Evolutionary conservation across 495 filamentous ascomycete species (phyloP), one percentile per base, ranked within the genome.

Genomic region (Daldinia childiae): DNA sequence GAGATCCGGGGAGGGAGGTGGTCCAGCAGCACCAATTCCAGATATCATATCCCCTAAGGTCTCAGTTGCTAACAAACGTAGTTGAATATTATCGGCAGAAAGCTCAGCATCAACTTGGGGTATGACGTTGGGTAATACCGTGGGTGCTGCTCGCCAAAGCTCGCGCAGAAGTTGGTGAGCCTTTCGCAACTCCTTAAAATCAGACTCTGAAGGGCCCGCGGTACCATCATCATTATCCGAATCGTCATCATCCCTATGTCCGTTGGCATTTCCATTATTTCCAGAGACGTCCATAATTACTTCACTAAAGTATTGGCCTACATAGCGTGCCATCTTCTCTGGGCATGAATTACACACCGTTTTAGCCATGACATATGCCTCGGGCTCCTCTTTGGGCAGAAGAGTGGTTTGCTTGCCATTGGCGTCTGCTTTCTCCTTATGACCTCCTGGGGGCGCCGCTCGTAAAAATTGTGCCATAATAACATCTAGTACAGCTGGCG

Each of bases 251-350:
- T 81, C 84, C 52, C 62, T 78, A 74, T 83, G 80, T 36, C 82
- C 82, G 84, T 90, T 80, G 6, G 79, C 70, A 43, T 82, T 81
- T 1, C 82, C 81, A 15, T 75, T 79, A 41, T 81, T 83, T 2
- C 88, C 85, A 0, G 95, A 93, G 12, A 92, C 90, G 72, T 97
- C 92, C 51, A 97, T 88, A 60, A 99, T 95, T 24, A 98, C 93
- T 64, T 97, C 93, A 78, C 94, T 95, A 80, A 99, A 99, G 76
- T 98, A 99, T 75, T 96, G 94, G 69, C 93, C 94, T 61, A 98
- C 90, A 72, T 93, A 91, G 55, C 93, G 90, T 1, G 93, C 90
- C 95, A 99, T 98, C 77, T 94, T 92, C 66, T 97, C 95, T 2
- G 92, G 89, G 64, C 89, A 95, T n/a, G 85, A 82, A 73, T 95